Base-by-base conservation (phyloP, 257 asterid genomes). In the Ehretia macrophylla region DNA sequence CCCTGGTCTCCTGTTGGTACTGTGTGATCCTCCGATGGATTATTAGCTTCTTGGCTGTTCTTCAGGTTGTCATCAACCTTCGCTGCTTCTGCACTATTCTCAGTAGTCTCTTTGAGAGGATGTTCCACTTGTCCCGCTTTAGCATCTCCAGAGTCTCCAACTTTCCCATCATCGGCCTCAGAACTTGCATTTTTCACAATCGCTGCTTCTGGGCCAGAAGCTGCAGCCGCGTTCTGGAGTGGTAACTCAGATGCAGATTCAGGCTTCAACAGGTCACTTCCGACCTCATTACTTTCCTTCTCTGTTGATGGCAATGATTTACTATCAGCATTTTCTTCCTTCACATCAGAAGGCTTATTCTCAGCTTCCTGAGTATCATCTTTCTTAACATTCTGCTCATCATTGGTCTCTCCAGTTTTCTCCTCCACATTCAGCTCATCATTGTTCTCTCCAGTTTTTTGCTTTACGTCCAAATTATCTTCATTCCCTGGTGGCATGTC, bases 21-120 rank as follows among this genome's bases (percentile, higher is more conserved):
- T 42, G 47, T 27, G 35, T 27, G 35, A 27, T 66, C 59, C 62
- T 40, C 42, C 32, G 10, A 39, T 0, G 21, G 17, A 3, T 64
- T 51, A 55, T 56, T 23, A 69, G 58, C 6, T 62, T 63, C 22
- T 37, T 75, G 9, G 51, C 75, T 55, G 45, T 62, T 69, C 70
- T 68, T 58, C 11, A 47, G 21, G 47, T 14, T 59, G 11, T 68
- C 71, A 35, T 50, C 47, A 46, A 52, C 70, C 19, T 32, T 69
- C 14, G 21, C 44, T 16, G 62, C 68, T 68, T 67, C 73, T 38
- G 22, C 55, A 38, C 10, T 22, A 12, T 51, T 61, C 46, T 37
- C 65, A 0, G 38, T 74, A n/a, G 59, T 42, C 55, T 63, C 73
- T 5, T 55, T 23, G 32, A 44, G 52, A 27, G 59, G 46, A 48